phyloP scores from a whole-genome alignment of 1,284 basidiomycete genomes.

The Fomitopsis schrenkii region DNA sequence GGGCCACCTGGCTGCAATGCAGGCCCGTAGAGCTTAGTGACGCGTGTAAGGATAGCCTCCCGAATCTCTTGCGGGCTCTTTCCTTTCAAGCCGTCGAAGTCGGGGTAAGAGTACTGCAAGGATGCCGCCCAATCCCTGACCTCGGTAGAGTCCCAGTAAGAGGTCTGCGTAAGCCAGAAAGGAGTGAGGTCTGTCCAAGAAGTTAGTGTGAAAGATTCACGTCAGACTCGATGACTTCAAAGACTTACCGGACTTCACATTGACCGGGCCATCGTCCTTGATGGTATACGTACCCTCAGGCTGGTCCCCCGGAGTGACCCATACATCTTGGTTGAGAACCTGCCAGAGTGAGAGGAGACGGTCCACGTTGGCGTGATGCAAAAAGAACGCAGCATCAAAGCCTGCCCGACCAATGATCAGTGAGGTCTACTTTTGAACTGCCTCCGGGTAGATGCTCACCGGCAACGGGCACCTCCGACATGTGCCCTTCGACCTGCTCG shows the following conservation, averaged over 20 bases:
- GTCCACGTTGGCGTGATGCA: conserved; percentile 48
- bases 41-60: conserved; percentile 27
- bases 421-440: not conserved
- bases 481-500: conserved; percentile 30
- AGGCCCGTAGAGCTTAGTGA: conserved; percentile 26
- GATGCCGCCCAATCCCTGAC: conserved; percentile 13
- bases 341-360: conserved; percentile 42
- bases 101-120: conserved; percentile 41
- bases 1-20: not conserved
- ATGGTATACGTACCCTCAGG: conserved; percentile 35
- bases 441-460: conserved; percentile 13
- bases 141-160: conserved; percentile 29
- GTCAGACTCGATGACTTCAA: too few relatives aligned
- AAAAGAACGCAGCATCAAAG: conserved; percentile 47
- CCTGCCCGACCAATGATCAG: conserved; percentile 20
- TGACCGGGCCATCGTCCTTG: conserved; percentile 24
- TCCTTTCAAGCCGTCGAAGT: conserved; percentile 37
- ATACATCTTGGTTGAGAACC: conserved; percentile 36
- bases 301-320: conserved; percentile 28
- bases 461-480: conserved; percentile 35
- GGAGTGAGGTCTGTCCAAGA: conserved; percentile 25
- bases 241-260: conserved; percentile 31
- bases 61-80: conserved; percentile 25
- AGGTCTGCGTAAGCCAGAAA: conserved; percentile 26
- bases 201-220: not conserved